These are phyloP conservation scores for Sphagnum magellanicum DNA, from an alignment of 228 moss, liverwort and hornwort species.

Conservation along the genomic window DNA sequence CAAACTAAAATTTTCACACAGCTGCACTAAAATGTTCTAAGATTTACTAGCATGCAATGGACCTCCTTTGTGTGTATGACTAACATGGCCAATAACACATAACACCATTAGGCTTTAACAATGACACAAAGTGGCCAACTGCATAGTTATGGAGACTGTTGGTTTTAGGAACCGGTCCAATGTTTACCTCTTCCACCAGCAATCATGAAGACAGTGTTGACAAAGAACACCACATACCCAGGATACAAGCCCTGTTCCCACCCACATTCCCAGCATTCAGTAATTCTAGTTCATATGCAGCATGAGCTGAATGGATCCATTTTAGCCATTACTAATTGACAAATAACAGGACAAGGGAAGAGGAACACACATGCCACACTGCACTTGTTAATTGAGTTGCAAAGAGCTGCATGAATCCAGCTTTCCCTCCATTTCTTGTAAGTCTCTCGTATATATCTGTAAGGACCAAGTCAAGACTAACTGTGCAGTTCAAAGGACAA, in stretches of 20 bases:
- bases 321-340: too few relatives aligned
- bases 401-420: slow-evolving; percentile 49
- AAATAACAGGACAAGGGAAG: not conserved
- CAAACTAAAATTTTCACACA: too few relatives aligned
- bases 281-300: too few relatives aligned
- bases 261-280: not conserved
- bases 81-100: too few relatives aligned
- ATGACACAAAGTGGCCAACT: too few relatives aligned
- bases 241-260: slow-evolving; percentile 41
- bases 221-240: slow-evolving; percentile 44
- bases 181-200: slow-evolving; percentile 41
- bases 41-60: not conserved
- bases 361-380: slow-evolving; percentile 49
- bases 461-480: slow-evolving; percentile 5
- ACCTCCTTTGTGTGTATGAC: too few relatives aligned
- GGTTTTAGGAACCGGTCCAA: not conserved
- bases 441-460: slow-evolving; percentile 53
- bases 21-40: not conserved
- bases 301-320: too few relatives aligned
- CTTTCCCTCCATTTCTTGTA: slow-evolving; percentile 16
- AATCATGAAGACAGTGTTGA: slow-evolving; percentile 54
- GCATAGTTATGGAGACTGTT: too few relatives aligned
- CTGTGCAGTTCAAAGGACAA: too few relatives aligned
- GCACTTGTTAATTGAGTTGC: slow-evolving; percentile 60
- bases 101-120: too few relatives aligned